Evolutionary conservation across 208 protist genomes (phyloP).

Genomic region (Leishmania tropica): DNA sequence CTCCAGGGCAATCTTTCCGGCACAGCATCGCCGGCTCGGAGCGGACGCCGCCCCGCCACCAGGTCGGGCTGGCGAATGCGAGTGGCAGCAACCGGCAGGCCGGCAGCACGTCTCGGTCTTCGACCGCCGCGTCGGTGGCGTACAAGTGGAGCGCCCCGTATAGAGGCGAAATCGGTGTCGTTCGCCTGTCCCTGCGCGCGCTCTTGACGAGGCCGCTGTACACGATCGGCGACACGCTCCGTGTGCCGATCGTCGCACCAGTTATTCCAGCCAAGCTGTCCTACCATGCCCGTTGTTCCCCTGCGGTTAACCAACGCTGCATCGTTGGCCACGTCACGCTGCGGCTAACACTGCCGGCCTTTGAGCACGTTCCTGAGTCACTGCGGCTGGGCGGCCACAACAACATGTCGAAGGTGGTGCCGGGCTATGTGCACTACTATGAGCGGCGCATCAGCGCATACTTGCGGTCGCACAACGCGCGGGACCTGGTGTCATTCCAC

Average conservation of each 20-base stretch:
- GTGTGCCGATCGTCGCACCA: constrained; percentile 56
- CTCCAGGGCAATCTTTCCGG: constrained; percentile 4
- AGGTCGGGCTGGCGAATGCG: neutral
- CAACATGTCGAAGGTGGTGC: constrained; percentile 40
- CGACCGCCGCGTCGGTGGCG: neutral
- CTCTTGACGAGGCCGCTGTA: constrained; percentile 61
- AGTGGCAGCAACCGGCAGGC: neutral
- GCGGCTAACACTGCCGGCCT: constrained; percentile 60
- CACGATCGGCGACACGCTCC: constrained; percentile 56
- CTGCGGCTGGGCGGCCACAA: constrained; percentile 43
- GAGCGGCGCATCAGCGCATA: constrained; percentile 60
- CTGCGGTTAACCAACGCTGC: constrained; percentile 19
- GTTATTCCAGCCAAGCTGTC: constrained; percentile 5
- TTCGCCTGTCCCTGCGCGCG: constrained; percentile 70
- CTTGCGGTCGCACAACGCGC: constrained; percentile 47
- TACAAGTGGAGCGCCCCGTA: constrained; percentile 1
- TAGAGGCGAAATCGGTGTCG: constrained; percentile 55
- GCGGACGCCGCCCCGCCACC: neutral
- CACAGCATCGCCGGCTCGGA: constrained; percentile 4
- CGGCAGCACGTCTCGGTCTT: constrained; percentile 6
- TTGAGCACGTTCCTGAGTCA: constrained; percentile 63
- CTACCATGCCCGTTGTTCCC: constrained; percentile 9
- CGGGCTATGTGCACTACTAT: constrained; percentile 70
- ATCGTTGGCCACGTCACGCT: constrained; percentile 67
- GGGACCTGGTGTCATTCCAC: constrained; percentile 59